Evolutionary conservation across 2,329 filamentous ascomycete species (phyloP), one percentile per base, ranked within the genome.

Genomic region (Leptographium wingfieldii): DNA sequence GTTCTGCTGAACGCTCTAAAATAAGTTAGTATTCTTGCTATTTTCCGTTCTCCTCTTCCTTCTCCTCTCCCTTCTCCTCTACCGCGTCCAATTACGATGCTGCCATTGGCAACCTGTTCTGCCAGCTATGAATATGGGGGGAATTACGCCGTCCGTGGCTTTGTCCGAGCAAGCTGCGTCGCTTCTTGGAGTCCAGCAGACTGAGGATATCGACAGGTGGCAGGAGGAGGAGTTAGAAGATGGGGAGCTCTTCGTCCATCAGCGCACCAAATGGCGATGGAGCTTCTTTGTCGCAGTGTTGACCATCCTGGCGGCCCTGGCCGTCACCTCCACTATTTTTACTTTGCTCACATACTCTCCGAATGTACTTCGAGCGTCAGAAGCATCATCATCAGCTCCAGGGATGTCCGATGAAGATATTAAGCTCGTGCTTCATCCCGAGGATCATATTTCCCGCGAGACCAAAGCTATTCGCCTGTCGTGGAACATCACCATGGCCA

Each of bases 401-500:
- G 52, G 19, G 46, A 43, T 12, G 51, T 25, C 11, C 4, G 38
- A 16, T 43, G 43, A 59, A 5, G 62, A 65, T 29, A 33, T 65
- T 12, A 56, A 51, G 27, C 5, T 64, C 7, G 38, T 64, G 7
- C 61, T 78, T 16, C 74, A 75, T 62, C 76, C 77, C 1, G 66
- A 76, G 48, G 65, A 74, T 22, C 75, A 80, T 66, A 62, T 71
- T 5, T 67, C 67, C 51, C 72, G 77, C 16, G 56, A 63, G 2
- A 60, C 73, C 0, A 65, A 46, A 4, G 73, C 69, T 7, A 67
- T 70, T n/a, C 66, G 66, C 40, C 66, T 72, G 33, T 61, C 70
- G 58, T 79, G 75, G 75, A 71, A 67, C 16, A 69, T 80, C 19
- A 76, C 72, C 56, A 68, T 70, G 22, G 71, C 64, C 1, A 43